These are phyloP conservation scores for Syncephalastrum sp. DNA, from an alignment of 371 early-diverging fungal genomes.

Conservation along the genomic window DNA sequence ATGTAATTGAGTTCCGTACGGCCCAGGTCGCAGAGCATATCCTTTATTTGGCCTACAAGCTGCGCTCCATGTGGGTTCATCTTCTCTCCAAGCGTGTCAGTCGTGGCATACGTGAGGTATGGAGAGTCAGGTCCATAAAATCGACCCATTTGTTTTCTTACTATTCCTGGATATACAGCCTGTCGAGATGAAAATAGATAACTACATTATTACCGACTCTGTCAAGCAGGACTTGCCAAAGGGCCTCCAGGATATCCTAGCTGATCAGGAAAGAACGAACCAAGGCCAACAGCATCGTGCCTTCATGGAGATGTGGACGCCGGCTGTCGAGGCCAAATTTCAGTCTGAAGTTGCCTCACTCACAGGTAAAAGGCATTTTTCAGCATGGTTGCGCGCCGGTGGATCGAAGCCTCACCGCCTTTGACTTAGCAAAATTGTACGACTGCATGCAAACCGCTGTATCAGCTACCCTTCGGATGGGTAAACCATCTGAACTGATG, in stretches of 20 bases:
- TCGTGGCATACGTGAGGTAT: slow-evolving; percentile 31
- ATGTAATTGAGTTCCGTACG: slow-evolving; percentile 51
- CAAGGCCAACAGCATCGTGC: background rate
- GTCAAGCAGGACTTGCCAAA: slow-evolving; percentile 22
- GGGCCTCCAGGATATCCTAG: slow-evolving; percentile 30
- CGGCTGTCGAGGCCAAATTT: slow-evolving; percentile 28
- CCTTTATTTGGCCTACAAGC: slow-evolving; percentile 24
- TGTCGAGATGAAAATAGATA: slow-evolving; percentile 7
- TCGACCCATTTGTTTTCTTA: no score
- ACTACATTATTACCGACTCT: slow-evolving; percentile 20
- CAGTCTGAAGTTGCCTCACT: slow-evolving; percentile 23
- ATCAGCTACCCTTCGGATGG: slow-evolving; percentile 38
- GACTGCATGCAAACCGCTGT: slow-evolving; percentile 43
- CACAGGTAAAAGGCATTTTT: slow-evolving; percentile 18
- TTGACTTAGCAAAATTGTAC: slow-evolving; percentile 18
- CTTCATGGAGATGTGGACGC: slow-evolving; percentile 33
- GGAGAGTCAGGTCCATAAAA: background rate
- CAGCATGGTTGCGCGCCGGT: background rate
- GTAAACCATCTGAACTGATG: slow-evolving; percentile 43
- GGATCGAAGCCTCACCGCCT: background rate
- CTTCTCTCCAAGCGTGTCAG: slow-evolving; percentile 32
- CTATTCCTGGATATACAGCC: no score
- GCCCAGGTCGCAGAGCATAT: slow-evolving; percentile 37
- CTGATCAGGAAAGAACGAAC: slow-evolving; percentile 17
- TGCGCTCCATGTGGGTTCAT: slow-evolving; percentile 30